A percentile compares a stretch with the other conserved stretches of the same genome.
Evolutionary conservation across 176 grass and related monocot species (phyloP).

Genomic region (Pontederia paniculata): DNA sequence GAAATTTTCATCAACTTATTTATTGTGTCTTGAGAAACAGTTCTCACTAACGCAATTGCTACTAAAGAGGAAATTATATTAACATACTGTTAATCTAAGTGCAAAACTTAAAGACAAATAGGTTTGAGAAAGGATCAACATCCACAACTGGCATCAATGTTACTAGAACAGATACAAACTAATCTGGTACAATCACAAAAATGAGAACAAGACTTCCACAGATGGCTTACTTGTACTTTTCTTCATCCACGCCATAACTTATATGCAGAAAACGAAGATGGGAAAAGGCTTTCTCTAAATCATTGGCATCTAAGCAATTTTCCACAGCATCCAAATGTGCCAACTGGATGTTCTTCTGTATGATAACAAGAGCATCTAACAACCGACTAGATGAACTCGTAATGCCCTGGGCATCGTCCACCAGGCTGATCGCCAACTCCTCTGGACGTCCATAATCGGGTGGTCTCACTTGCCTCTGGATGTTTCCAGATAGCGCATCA

Average conservation of each 20-base stretch:
- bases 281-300: constrained; percentile 33
- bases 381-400: background rate
- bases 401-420: background rate
- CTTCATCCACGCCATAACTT: constrained; percentile 50
- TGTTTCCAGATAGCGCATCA: constrained; percentile 50
- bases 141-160: too few species aligned
- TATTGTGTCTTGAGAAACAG: too few species aligned
- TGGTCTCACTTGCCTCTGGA: constrained; percentile 47
- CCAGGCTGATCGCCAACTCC: background rate
- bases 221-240: constrained; percentile 60
- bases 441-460: background rate
- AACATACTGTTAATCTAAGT: too few species aligned
- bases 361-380: constrained; percentile 25
- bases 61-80: too few species aligned
- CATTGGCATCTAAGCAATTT: constrained; percentile 24
- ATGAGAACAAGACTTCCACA: too few species aligned
- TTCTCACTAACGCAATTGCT: too few species aligned
- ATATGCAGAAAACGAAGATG: constrained; percentile 74
- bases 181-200: too few species aligned
- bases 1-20: too few species aligned
- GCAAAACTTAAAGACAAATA: too few species aligned
- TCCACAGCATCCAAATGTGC: constrained; percentile 52
- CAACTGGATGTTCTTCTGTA: constrained; percentile 63
- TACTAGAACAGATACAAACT: too few species aligned
- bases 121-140: too few species aligned